Evolutionary conservation across 1,284 basidiomycete species (phyloP).

Genomic region (Ceratobasidium sp.): DNA sequence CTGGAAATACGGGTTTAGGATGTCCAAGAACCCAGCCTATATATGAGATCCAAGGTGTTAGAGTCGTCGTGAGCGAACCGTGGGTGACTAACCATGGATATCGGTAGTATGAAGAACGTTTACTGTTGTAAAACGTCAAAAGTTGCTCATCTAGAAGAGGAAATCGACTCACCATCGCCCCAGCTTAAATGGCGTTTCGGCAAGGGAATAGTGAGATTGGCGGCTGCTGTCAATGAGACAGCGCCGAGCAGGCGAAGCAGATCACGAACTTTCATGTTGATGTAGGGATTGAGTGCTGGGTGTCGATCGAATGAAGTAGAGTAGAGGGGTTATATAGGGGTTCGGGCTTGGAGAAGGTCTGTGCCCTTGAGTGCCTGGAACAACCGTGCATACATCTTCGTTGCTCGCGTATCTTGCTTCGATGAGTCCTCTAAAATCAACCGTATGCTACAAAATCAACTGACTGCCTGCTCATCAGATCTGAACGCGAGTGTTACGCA

Average conservation of each 20-base stretch:
- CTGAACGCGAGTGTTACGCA: too few relatives aligned
- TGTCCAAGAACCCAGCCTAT: conserved; percentile 28
- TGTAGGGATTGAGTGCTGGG: background rate
- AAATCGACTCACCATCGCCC: background rate
- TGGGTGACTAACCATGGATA: conserved; percentile 20
- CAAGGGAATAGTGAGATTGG: background rate
- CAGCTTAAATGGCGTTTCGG: background rate
- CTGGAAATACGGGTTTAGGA: conserved; percentile 1
- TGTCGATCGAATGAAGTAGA: background rate
- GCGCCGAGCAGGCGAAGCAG: background rate
- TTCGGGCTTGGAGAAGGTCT: background rate
- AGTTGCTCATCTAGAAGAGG: background rate
- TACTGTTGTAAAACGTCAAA: background rate
- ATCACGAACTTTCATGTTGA: background rate
- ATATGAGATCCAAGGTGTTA: background rate
- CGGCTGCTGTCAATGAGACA: background rate
- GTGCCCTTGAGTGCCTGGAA: background rate
- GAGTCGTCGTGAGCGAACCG: background rate
- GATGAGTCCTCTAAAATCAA: background rate
- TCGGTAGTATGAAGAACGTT: conserved; percentile 32
- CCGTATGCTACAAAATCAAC: too few relatives aligned
- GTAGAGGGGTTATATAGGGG: background rate
- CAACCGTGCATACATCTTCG: background rate
- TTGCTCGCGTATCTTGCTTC: background rate
- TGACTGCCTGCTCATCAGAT: too few relatives aligned